Base-by-base conservation (phyloP, 768 basidiomycete species). In the Tephrocybe rancida region DNA sequence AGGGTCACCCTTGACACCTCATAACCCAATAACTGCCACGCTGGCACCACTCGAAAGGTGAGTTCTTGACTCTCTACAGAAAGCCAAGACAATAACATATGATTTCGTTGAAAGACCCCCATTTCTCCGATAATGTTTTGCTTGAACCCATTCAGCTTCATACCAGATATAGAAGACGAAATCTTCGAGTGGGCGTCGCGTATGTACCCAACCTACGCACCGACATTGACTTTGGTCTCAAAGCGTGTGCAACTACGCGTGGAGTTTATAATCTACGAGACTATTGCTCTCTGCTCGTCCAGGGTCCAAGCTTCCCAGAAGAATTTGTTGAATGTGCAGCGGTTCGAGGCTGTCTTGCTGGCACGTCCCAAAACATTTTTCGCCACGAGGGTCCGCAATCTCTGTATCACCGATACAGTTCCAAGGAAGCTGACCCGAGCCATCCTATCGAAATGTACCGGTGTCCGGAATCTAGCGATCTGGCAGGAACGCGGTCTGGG, bases 391-490 rank as follows among this genome's bases (percentile, higher is more conserved):
- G 48, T 49, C 22, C 48, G 37, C 18, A 49, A 49, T 18, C 25
- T 49, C 22, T 49, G 25, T 30, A 27, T 49, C 10, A 39, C 48
- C 25, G 35, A 35, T 18, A 10, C 21, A 8, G 48, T 49, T 4
- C 37, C 48, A 10, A 27, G 9, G 19, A 5, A 26, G 6, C 3
- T 39, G 7, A 37, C 24, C 5, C 30, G n/a, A 8, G 2, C 19
- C 10, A 27, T 39, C 14, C 48, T 49, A 1, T 19, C 48, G 9
- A 49, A 49, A 39, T 49, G 48, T 37, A 49, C 48, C 4, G 37
- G 37, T 10, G 35, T 49, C 8, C 48, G 21, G 21, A 22, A 49
- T 22, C 37, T 49, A 10, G 48, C 48, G 9, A 44, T 44, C 11
- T 41, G 39, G 39, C 39, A 41, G 21, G 39, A 41, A 41, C 39